Evolutionary conservation across 73 alveolate species (phyloP).

Genomic region (Symbiodinium natans): DNA sequence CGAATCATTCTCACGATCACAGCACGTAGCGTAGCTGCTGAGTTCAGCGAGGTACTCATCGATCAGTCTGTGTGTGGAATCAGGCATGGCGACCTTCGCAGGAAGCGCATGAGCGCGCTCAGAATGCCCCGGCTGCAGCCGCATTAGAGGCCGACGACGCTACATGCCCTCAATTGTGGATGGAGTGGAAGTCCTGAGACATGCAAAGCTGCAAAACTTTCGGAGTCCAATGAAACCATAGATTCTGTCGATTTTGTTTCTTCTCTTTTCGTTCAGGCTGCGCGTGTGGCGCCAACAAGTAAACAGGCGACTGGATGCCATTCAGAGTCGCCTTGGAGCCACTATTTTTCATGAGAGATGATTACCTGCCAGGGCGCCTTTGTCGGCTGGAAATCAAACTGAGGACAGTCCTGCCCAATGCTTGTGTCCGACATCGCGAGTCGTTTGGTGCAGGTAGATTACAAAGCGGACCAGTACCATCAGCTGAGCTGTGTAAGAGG

Average conservation of each 20-base stretch:
- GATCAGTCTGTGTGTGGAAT: too few relatives aligned
- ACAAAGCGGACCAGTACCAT: too few relatives aligned
- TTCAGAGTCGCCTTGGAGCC: not conserved
- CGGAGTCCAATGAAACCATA: not conserved
- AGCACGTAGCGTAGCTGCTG: too few relatives aligned
- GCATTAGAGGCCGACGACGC: not conserved
- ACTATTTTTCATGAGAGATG: not conserved
- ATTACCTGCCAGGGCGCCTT: slow-evolving; percentile 42
- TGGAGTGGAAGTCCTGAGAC: not conserved
- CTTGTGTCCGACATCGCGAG: too few relatives aligned
- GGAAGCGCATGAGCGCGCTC: slow-evolving; percentile 24
- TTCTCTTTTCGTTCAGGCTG: not conserved
- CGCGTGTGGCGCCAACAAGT: not conserved
- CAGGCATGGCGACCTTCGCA: slow-evolving; percentile 69
- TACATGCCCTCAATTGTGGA: slow-evolving; percentile 2
- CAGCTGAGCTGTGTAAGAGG: too few relatives aligned
- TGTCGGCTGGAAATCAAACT: slow-evolving; percentile 80
- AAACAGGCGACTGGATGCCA: not conserved
- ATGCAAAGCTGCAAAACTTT: not conserved
- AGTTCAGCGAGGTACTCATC: too few relatives aligned
- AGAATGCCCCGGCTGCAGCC: not conserved
- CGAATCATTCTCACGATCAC: too few relatives aligned
- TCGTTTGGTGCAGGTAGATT: too few relatives aligned
- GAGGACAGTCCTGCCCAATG: not conserved
- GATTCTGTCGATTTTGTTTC: too few relatives aligned